Evolutionary conservation across 345 rosid genomes (phyloP).

Genomic region (Sonneratia caseolaris): DNA sequence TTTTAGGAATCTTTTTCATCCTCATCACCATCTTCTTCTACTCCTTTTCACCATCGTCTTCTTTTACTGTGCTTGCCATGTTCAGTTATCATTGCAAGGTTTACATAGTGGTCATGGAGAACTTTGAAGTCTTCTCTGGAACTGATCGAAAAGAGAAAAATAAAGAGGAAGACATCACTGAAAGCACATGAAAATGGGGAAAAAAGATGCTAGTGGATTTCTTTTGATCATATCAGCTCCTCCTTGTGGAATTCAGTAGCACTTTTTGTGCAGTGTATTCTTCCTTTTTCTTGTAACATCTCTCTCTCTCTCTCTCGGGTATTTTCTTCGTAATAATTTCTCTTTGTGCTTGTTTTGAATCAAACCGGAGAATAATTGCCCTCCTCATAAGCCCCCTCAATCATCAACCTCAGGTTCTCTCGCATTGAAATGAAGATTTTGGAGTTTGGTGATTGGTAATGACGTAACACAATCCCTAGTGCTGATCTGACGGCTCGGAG

Average conservation of each 20-base stretch:
- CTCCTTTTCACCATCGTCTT: not conserved
- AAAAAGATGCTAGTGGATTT: not conserved
- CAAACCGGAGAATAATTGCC: too few species aligned
- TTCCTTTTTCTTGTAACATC: too few species aligned
- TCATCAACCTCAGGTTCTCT: not conserved
- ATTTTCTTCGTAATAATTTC: too few species aligned
- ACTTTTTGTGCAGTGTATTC: not conserved
- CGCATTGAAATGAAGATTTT: not conserved
- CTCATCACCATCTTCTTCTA: not conserved
- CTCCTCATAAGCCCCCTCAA: not conserved
- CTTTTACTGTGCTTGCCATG: not conserved
- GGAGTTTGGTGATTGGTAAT: not conserved
- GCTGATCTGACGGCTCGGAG: not conserved
- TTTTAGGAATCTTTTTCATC: not conserved
- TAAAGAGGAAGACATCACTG: not conserved
- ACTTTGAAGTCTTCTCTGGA: not conserved
- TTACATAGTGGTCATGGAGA: not conserved
- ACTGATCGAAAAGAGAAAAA: not conserved
- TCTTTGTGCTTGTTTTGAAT: too few species aligned
- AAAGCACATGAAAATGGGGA: not conserved
- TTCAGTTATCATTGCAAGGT: not conserved
- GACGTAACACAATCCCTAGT: not conserved
- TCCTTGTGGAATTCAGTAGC: not conserved
- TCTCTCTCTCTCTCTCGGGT: too few species aligned
- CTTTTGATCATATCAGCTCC: too few species aligned